These are phyloP conservation scores for Antrodiella citrinella DNA, from an alignment of 768 basidiomycete genomes.

Conservation along the genomic window DNA sequence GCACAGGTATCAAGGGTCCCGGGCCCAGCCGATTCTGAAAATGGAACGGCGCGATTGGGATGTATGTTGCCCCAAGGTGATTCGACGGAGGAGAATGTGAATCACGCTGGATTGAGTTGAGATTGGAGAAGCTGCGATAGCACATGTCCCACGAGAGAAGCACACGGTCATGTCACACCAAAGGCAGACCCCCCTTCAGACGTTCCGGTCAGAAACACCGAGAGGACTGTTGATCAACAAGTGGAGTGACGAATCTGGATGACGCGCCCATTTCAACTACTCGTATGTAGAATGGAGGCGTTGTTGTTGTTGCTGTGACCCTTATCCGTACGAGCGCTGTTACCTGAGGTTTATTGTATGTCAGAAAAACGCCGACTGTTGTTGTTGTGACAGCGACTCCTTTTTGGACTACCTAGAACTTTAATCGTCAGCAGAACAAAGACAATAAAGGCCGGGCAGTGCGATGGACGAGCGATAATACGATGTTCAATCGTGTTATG, in stretches of 20 bases:
- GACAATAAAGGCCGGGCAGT: neutral
- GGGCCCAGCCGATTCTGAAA: neutral
- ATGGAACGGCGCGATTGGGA: neutral
- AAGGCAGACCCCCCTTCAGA: neutral
- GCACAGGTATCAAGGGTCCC: neutral
- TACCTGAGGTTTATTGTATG: neutral
- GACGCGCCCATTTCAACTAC: neutral
- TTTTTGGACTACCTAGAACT: no score
- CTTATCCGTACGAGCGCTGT: neutral
- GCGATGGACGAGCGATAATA: no score
- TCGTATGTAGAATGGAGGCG: neutral
- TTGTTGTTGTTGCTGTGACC: neutral
- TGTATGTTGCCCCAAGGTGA: neutral
- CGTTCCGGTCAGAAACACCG: neutral
- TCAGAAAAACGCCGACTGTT: neutral
- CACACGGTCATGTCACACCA: neutral
- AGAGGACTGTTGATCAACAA: neutral
- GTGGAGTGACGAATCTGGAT: neutral
- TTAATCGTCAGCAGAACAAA: neutral
- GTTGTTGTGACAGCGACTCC: no score
- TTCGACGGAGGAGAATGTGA: neutral
- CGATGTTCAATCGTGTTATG: no score
- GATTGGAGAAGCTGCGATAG: neutral
- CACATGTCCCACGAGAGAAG: neutral
- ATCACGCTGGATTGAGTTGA: neutral